Percentiles rank a stretch among this genome's conserved stretches.
Evolutionary conservation across 805 yeast species (phyloP).

Genomic region (Wickerhamomyces silvicola): DNA sequence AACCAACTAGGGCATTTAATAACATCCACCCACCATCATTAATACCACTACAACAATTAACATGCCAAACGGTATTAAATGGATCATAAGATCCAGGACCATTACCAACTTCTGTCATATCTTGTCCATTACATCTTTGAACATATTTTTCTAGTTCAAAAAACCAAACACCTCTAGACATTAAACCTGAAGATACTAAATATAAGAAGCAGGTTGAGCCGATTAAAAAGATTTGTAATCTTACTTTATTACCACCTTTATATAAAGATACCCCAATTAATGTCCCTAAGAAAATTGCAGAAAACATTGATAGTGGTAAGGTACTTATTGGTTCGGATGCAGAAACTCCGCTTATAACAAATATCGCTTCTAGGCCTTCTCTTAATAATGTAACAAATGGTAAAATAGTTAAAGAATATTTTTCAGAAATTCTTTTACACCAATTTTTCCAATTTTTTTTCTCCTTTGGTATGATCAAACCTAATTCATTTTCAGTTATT

Average conservation of each 20-base stretch:
- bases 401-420: conserved; percentile 65
- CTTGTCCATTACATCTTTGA: conserved; percentile 68
- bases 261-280: conserved; percentile 63
- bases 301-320: conserved; percentile 56
- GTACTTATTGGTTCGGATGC: conserved; percentile 63
- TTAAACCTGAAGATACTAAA: conserved; percentile 80
- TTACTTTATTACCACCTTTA: conserved; percentile 71
- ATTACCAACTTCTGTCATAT: conserved; percentile 79
- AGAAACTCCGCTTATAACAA: conserved; percentile 84
- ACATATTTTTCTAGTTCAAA: conserved; percentile 74
- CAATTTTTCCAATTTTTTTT: conserved; percentile 6
- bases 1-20: conserved; percentile 80
- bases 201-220: conserved; percentile 77
- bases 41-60: conserved; percentile 88
- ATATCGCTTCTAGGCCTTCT: conserved; percentile 90
- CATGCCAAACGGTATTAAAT: conserved; percentile 80
- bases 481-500: conserved; percentile 13
- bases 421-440: conserved; percentile 27
- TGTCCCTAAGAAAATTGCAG: conserved; percentile 57
- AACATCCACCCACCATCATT: conserved; percentile 93
- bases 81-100: conserved; percentile 94
- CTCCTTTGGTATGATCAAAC: not conserved
- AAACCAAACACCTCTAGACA: conserved; percentile 89
- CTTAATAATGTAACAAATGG: conserved; percentile 84
- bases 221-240: conserved; percentile 68